Evolutionary conservation across 805 yeast species (phyloP).

Genomic region (Citeromyces nyonsensis): DNA sequence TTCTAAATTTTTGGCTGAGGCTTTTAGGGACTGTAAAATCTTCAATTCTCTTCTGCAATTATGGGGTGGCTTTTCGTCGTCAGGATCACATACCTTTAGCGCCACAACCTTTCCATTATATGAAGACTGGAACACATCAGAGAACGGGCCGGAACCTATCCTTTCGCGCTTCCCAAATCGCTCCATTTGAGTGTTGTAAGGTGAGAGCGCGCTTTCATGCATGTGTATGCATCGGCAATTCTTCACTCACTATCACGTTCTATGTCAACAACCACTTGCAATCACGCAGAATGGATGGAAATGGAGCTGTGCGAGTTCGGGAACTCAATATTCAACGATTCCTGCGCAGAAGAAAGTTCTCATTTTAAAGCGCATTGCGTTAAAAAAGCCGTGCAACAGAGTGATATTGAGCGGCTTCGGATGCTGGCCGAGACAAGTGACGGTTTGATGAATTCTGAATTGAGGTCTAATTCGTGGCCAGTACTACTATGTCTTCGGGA

Average conservation of each 20-base stretch:
- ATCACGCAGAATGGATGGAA: slow-evolving; percentile 28
- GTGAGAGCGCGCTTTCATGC: not conserved
- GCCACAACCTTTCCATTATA: slow-evolving; percentile 16
- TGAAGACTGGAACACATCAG: slow-evolving; percentile 18
- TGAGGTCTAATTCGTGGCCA: slow-evolving; percentile 37
- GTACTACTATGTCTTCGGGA: slow-evolving; percentile 19
- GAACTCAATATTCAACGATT: slow-evolving; percentile 25
- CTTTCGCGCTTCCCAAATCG: slow-evolving; percentile 7
- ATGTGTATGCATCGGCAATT: not conserved
- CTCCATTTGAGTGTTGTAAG: too few species aligned
- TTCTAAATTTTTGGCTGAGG: not conserved
- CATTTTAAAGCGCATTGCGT: slow-evolving; percentile 20
- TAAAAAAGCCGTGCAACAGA: slow-evolving; percentile 16
- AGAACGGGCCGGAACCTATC: slow-evolving; percentile 26
- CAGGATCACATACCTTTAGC: slow-evolving; percentile 30
- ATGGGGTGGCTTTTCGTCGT: slow-evolving; percentile 39
- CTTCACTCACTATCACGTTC: not conserved
- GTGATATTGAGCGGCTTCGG: slow-evolving; percentile 13
- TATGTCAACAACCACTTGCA: slow-evolving; percentile 3
- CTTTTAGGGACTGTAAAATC: slow-evolving; percentile 13
- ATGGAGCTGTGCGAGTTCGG: slow-evolving; percentile 31
- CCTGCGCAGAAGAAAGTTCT: slow-evolving; percentile 22
- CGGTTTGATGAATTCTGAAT: slow-evolving; percentile 26
- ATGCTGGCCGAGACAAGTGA: slow-evolving; percentile 25
- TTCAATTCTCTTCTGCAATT: slow-evolving; percentile 26